These are phyloP conservation scores for Gryganskiella cystojenkinii DNA, from an alignment of 192 early-diverging fungal species.

Conservation along the genomic window DNA sequence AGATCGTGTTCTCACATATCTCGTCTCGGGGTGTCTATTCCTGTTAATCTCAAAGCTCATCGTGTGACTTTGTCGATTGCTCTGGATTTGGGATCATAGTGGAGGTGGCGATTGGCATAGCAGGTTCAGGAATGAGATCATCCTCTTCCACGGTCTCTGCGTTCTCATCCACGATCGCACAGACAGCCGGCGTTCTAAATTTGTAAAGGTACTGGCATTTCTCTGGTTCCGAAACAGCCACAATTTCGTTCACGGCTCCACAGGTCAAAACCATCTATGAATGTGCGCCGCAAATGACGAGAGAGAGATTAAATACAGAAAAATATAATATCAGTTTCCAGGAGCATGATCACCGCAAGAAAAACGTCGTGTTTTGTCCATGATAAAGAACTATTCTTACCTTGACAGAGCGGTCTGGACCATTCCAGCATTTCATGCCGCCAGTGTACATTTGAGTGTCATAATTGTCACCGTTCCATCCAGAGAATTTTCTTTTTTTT, in stretches of 20 bases:
- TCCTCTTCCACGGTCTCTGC: neutral
- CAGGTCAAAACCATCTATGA: constrained; percentile 65
- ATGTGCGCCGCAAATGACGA: too few species aligned
- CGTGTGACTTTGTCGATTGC: neutral
- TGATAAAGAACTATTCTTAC: constrained; percentile 31
- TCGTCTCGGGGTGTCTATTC: too few species aligned
- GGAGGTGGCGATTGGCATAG: neutral
- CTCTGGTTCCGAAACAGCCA: constrained; percentile 84
- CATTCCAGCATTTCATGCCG: constrained; percentile 96
- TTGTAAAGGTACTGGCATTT: constrained; percentile 93
- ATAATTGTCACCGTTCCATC: constrained; percentile 67
- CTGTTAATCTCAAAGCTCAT: too few species aligned
- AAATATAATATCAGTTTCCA: neutral
- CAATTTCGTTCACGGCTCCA: constrained; percentile 73
- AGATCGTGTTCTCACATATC: too few species aligned
- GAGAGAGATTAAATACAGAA: neutral
- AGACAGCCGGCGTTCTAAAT: constrained; percentile 87
- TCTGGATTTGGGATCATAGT: too few species aligned
- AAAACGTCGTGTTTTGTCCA: neutral
- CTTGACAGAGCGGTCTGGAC: constrained; percentile 84
- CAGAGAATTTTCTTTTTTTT: constrained; percentile 62
- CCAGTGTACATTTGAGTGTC: constrained; percentile 72
- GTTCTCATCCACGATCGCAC: constrained; percentile 35
- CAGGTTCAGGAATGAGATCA: neutral
- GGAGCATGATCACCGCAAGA: too few species aligned